A percentile compares a stretch with the other conserved stretches of the same genome.
Evolutionary conservation across 768 basidiomycete species (phyloP).

Genomic region (Suillus cothurnatus): DNA sequence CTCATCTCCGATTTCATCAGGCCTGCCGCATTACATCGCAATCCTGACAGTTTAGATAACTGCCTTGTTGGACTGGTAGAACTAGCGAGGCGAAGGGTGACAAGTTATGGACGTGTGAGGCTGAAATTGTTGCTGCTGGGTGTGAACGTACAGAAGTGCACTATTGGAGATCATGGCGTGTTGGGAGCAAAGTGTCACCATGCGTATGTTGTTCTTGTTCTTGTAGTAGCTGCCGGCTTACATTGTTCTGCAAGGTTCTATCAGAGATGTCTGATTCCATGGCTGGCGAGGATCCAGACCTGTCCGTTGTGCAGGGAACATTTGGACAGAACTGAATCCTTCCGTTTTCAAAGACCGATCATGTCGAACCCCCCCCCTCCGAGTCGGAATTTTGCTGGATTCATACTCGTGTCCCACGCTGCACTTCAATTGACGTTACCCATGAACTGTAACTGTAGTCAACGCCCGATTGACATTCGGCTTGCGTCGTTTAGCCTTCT

Average conservation of each 20-base stretch:
- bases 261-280: constrained; percentile 60
- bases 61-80: constrained; percentile 49
- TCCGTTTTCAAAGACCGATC: too few relatives aligned
- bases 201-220: constrained; percentile 36
- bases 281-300: constrained; percentile 60
- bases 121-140: constrained; percentile 68
- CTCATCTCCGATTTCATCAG: too few relatives aligned
- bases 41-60: too few relatives aligned
- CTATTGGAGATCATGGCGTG: constrained; percentile 60
- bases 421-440: too few relatives aligned
- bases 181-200: constrained; percentile 64
- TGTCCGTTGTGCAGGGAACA: constrained; percentile 67
- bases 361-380: too few relatives aligned
- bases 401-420: too few relatives aligned
- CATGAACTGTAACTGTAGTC: constrained; percentile 2
- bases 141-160: constrained; percentile 65
- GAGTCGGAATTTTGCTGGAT: too few relatives aligned
- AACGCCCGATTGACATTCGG: background rate
- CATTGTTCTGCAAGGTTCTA: constrained; percentile 46
- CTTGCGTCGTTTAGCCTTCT: too few relatives aligned
- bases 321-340: constrained; percentile 31
- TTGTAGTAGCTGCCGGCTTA: constrained; percentile 11
- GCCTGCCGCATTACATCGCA: too few relatives aligned
- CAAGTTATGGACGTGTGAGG: constrained; percentile 68
- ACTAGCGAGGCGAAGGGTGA: constrained; percentile 58